Evolutionary conservation across 306 rosid species (phyloP).

Genomic region (Quercus parvula): DNA sequence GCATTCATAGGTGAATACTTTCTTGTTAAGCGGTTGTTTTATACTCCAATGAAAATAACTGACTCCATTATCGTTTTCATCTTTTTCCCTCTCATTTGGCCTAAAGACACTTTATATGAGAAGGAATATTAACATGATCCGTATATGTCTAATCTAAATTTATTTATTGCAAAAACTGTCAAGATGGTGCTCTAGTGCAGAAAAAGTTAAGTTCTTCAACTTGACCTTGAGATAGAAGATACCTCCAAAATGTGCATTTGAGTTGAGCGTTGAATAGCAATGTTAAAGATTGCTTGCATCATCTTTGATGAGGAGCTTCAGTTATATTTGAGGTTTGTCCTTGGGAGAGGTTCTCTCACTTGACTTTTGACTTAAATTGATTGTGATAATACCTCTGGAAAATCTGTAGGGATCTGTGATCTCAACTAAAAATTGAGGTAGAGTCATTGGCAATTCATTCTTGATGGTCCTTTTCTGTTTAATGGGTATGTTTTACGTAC

Average conservation of each 20-base stretch:
- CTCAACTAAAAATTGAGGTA: not conserved
- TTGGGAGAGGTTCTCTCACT: not conserved
- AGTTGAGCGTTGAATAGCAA: not conserved
- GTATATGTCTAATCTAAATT: not conserved
- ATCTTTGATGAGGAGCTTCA: not conserved
- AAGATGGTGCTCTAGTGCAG: not conserved
- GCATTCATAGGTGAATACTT: too few relatives aligned
- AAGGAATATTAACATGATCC: not conserved
- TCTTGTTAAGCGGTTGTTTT: not conserved
- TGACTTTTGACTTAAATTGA: not conserved
- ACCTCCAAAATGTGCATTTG: not conserved
- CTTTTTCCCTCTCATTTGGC: too few relatives aligned
- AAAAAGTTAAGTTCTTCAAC: not conserved
- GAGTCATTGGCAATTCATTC: not conserved
- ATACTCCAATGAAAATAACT: not conserved
- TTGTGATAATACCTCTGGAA: not conserved
- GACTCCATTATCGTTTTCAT: not conserved
- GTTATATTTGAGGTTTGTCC: not conserved
- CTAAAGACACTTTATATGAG: not conserved
- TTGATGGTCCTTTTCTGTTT: not conserved
- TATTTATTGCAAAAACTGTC: not conserved
- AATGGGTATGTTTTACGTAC: not conserved
- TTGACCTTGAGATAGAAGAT: not conserved
- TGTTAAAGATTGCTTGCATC: not conserved
- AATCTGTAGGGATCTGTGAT: not conserved